Percentiles rank a stretch among this genome's conserved stretches.
Evolutionary conservation across 371 early-diverging fungal species (phyloP).

Genomic region (Funneliformis caledonium): DNA sequence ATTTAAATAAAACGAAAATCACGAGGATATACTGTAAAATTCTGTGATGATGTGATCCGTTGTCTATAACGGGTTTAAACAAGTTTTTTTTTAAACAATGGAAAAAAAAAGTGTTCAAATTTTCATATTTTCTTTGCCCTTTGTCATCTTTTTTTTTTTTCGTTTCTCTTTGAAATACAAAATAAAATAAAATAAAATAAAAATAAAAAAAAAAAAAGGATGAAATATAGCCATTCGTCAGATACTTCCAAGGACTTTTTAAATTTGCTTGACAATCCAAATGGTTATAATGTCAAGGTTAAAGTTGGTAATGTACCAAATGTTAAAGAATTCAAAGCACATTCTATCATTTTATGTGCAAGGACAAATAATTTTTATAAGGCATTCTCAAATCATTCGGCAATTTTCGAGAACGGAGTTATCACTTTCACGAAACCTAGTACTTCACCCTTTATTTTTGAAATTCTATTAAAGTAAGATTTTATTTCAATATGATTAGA

Average conservation of each 20-base stretch:
- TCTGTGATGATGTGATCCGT: too few relatives aligned
- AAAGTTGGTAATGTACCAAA: neutral
- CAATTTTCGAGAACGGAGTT: neutral
- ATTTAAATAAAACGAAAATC: too few relatives aligned
- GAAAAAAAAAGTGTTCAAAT: too few relatives aligned
- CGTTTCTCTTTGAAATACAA: too few relatives aligned
- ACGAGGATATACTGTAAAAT: too few relatives aligned
- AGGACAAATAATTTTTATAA: conserved; percentile 2
- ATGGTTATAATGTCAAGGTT: conserved; percentile 17
- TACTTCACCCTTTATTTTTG: neutral
- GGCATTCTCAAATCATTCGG: neutral
- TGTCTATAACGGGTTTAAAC: too few relatives aligned
- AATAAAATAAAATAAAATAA: too few relatives aligned
- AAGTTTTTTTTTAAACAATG: too few relatives aligned
- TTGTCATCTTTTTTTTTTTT: too few relatives aligned
- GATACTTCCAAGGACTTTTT: neutral
- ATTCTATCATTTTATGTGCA: conserved; percentile 7
- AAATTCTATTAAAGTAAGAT: neutral
- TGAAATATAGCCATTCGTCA: neutral
- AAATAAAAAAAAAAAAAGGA: too few relatives aligned
- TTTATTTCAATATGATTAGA: neutral
- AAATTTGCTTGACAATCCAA: neutral
- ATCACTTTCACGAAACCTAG: neutral
- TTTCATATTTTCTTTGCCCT: too few relatives aligned
- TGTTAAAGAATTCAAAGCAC: conserved; percentile 10